Evolutionary conservation across 805 yeast species (phyloP), one percentile per base, ranked within the genome.

Genomic region (Candida namnaoensis): DNA sequence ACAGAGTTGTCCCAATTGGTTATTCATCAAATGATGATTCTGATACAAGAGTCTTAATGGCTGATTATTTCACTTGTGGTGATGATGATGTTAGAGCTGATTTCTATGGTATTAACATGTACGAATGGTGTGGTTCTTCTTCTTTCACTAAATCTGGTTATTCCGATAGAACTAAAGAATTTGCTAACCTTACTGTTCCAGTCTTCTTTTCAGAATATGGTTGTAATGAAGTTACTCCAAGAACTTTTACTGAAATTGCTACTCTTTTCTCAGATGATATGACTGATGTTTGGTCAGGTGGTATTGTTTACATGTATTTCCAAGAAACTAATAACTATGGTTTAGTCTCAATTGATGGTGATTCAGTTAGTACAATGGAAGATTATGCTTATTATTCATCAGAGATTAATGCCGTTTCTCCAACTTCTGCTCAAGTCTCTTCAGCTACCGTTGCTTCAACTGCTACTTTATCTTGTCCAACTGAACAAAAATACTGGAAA

Each of bases 211-310:
- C 90, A 37, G 93, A 84, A 68, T 83, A 83, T 58, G 91, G 91
- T 60, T 83, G 91, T 70, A 83, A 82, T 64, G 68, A 58, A 46
- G 82, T 77, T 44, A 50, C 52, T 35, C 91, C 91, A 65, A 79
- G 91, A 76, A 59, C 61, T 49, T 84, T 84, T 74, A 69, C 77
- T 44, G 91, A 83, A 65, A 84, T 84, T 49, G 75, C 65, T 36
- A 71, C 88, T 44, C 56, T 84, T 34, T 84, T 73, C 66, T 68
- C 80, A 48, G 58, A 60, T 39, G 68, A 82, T 34, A 84, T 84
- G 95, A 82, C 88, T 48, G 82, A 72, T 60, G 82, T 82, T 46
- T 84, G 91, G 93, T 83, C 91, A 39, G 91, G 95, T 67, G 95
- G 91, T 75, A 83, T 84, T 57, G 91, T 83, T 42, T 84, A 82